Conservation (phyloP, 2,329 filamentous ascomycete genomes). For the Talaromyces funiculosus region DNA sequence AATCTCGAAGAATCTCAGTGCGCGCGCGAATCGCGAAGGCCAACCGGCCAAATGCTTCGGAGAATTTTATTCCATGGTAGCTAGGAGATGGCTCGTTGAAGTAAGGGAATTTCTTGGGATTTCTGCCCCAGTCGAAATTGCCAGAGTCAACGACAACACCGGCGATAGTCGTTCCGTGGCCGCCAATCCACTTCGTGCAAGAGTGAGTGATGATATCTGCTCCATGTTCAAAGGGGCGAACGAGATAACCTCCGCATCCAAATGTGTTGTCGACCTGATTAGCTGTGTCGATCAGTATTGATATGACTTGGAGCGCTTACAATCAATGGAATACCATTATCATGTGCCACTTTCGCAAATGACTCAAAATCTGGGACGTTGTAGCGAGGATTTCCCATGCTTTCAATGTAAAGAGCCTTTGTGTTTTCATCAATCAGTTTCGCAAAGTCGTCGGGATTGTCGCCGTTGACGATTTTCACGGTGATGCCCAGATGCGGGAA, state of each 20-base stretch:
- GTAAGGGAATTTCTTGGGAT: constrained; percentile 80
- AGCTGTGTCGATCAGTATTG: background rate
- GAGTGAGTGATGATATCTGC: constrained; percentile 93
- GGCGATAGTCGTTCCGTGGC: constrained; percentile 86
- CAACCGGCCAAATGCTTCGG: constrained; percentile 76
- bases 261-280: constrained; percentile 88
- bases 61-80: constrained; percentile 90
- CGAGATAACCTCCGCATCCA: constrained; percentile 83
- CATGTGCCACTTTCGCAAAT: constrained; percentile 73
- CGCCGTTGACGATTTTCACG: constrained; percentile 81
- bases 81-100: constrained; percentile 82
- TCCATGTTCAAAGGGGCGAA: constrained; percentile 80
- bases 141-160: constrained; percentile 82
- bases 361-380: constrained; percentile 87
- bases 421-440: constrained; percentile 85
- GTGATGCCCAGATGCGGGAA: constrained; percentile 78
- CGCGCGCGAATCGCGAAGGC: constrained; percentile 79
- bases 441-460: constrained; percentile 71
- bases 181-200: constrained; percentile 94
- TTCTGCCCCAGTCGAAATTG: constrained; percentile 87
- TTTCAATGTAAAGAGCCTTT: constrained; percentile 87
- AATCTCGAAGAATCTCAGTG: constrained; percentile 82
- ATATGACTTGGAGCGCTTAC: constrained; percentile 28
- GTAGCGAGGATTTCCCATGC: constrained; percentile 87
- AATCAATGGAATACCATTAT: constrained; percentile 61